A percentile compares a stretch with the other conserved stretches of the same genome.
Evolutionary conservation across 2,329 filamentous ascomycete species (phyloP).

Genomic region (Aspergillus puulaauensis): DNA sequence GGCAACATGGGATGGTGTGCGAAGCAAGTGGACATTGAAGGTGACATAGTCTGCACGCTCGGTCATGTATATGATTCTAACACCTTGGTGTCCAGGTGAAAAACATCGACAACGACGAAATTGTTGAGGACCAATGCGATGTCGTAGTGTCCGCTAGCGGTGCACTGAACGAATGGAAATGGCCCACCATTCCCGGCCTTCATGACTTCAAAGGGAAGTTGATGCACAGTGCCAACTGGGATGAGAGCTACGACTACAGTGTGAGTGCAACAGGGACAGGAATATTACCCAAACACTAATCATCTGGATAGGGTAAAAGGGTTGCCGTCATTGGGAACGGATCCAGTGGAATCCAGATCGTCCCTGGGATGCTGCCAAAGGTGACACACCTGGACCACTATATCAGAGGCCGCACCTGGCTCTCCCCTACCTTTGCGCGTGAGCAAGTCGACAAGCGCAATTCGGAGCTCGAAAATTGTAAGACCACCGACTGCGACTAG

Average conservation of each 20-base stretch:
- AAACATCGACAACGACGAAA: conserved; percentile 21
- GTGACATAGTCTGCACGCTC: conserved; percentile 12
- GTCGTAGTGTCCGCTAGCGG: conserved; percentile 42
- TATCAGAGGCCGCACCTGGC: conserved; percentile 32
- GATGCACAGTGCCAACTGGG: conserved; percentile 47
- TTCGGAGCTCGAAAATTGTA: conserved; percentile 29
- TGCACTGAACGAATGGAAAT: conserved; percentile 43
- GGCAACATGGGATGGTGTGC: conserved; percentile 44
- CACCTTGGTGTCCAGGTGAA: conserved; percentile 17
- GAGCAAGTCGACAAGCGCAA: conserved; percentile 28
- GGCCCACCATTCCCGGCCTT: conserved; percentile 48
- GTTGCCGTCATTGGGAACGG: conserved; percentile 41
- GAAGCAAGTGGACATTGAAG: conserved; percentile 29
- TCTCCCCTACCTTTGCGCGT: conserved; percentile 30
- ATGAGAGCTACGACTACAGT: conserved; percentile 35
- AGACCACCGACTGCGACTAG: not conserved
- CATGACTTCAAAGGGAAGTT: conserved; percentile 48
- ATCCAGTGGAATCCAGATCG: conserved; percentile 43
- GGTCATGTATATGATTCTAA: not conserved
- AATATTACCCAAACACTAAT: not conserved
- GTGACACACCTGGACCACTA: conserved; percentile 38
- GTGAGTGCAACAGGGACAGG: conserved; percentile 14
- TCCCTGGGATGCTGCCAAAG: conserved; percentile 42
- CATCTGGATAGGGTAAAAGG: conserved; percentile 26
- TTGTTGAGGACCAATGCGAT: conserved; percentile 30